phyloP scores from a whole-genome alignment of 2,329 filamentous ascomycete species.

The Colletotrichum sp. region DNA sequence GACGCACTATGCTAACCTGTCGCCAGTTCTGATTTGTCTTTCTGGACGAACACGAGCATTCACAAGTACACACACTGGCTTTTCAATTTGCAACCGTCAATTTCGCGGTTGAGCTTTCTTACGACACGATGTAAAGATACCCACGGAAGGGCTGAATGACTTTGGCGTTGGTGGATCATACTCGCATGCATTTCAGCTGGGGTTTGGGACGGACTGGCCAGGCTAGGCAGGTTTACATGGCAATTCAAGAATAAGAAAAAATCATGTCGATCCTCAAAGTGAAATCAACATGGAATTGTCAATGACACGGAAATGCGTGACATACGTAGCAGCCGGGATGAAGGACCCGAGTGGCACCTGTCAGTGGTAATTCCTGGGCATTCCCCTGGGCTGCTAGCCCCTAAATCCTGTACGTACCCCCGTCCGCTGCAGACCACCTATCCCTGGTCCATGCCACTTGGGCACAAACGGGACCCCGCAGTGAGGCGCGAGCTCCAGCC shows the following conservation, averaged over 20 bases:
- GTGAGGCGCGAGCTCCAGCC: constrained; percentile 16
- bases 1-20: neutral
- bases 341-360: neutral
- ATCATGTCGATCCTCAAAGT: neutral
- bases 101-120: neutral
- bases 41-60: neutral
- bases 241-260: neutral
- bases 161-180: constrained; percentile 3
- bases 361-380: neutral
- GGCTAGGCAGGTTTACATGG: neutral
- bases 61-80: neutral
- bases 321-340: neutral
- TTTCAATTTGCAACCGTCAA: neutral
- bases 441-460: constrained; percentile 6
- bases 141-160: constrained; percentile 3
- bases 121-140: constrained; percentile 10
- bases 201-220: neutral
- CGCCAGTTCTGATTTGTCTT: constrained; percentile 7
- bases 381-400: neutral
- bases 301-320: neutral
- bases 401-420: neutral
- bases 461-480: constrained; percentile 17
- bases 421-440: neutral
- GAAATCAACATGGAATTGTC: neutral
- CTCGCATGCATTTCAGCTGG: neutral